phyloP scores from a whole-genome alignment of 306 rosid species.

The cucumber (Cucumis sativus) region DNA sequence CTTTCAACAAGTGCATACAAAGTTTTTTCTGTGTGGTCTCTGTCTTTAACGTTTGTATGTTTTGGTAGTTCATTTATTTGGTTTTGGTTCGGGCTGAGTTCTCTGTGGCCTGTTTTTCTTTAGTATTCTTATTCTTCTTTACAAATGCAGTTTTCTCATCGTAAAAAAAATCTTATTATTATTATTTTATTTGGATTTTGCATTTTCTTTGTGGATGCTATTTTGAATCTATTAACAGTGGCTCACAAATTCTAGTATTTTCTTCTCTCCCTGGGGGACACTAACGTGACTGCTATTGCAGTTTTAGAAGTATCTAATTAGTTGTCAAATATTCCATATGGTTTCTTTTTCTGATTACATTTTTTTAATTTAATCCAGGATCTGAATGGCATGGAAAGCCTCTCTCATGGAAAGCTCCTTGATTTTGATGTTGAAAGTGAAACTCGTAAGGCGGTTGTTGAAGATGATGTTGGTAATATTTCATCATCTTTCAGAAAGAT shows the following conservation, averaged over 20 bases:
- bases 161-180: neutral
- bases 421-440: slow-evolving; percentile 29
- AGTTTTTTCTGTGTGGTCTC: neutral
- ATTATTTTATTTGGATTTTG: neutral
- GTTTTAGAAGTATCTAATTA: neutral
- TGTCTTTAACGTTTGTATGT: neutral
- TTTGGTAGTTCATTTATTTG: neutral
- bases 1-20: neutral
- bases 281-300: neutral
- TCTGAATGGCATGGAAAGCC: slow-evolving; percentile 20
- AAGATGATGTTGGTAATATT: slow-evolving; percentile 33
- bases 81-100: neutral
- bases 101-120: neutral
- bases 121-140: neutral
- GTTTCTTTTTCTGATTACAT: slow-evolving; percentile 21
- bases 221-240: neutral
- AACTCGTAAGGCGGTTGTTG: slow-evolving; percentile 24
- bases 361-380: slow-evolving; percentile 18
- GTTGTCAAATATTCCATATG: slow-evolving; percentile 1
- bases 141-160: neutral
- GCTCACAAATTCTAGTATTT: neutral
- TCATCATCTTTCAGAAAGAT: slow-evolving; percentile 38
- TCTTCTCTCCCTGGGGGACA: neutral
- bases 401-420: slow-evolving; percentile 21
- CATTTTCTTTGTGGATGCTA: neutral